Conservation (phyloP, 2,329 filamentous ascomycete species). For the Claviceps paspali region DNA sequence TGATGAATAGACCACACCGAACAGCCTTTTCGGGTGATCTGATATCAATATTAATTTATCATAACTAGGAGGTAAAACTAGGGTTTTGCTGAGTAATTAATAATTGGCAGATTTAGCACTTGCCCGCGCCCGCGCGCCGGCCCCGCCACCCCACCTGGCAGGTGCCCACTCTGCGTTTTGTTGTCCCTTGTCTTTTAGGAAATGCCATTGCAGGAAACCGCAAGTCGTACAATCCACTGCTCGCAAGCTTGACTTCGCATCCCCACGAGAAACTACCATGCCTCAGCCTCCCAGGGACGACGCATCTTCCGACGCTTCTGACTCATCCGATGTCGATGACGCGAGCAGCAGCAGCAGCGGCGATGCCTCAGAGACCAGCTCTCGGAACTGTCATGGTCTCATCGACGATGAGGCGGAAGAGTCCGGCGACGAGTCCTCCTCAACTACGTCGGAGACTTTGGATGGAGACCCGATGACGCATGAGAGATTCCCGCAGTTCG, state of each 20-base stretch:
- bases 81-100: too few relatives aligned
- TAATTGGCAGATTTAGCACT: too few relatives aligned
- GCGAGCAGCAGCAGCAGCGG: not conserved
- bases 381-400: not conserved
- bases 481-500: slow-evolving; percentile 12
- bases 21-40: too few relatives aligned
- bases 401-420: slow-evolving; percentile 8
- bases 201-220: not conserved
- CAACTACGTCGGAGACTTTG: not conserved
- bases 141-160: too few relatives aligned
- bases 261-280: not conserved
- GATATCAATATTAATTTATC: too few relatives aligned
- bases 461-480: not conserved
- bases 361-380: slow-evolving; percentile 2
- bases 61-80: too few relatives aligned
- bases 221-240: not conserved
- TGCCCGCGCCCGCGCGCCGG: too few relatives aligned
- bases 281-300: not conserved
- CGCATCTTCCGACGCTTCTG: slow-evolving; percentile 1
- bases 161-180: too few relatives aligned
- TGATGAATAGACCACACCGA: too few relatives aligned
- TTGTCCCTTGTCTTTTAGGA: not conserved
- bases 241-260: not conserved
- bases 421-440: slow-evolving; percentile 1
- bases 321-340: slow-evolving; percentile 3